Conservation (phyloP, 2,329 filamentous ascomycete species). For the Sporothrix schenckii region DNA sequence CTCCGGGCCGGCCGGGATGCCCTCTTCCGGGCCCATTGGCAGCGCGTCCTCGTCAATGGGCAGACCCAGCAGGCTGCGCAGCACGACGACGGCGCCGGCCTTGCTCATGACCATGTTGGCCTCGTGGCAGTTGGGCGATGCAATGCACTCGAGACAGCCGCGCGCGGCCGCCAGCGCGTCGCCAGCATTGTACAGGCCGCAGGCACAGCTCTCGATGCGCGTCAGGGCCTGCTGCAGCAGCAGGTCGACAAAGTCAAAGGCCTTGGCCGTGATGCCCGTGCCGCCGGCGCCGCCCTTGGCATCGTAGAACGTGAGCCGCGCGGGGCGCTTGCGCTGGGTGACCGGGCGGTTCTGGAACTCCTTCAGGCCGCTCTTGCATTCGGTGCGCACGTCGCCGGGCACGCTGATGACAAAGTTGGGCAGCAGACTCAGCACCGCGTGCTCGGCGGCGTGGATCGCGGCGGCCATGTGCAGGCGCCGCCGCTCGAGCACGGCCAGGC, state of each 20-base stretch:
- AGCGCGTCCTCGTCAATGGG: constrained; percentile 82
- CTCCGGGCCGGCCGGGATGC: constrained; percentile 72
- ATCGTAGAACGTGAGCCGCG: constrained; percentile 90
- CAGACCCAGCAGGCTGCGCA: constrained; percentile 73
- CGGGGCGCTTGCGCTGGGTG: constrained; percentile 76
- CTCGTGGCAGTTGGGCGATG: constrained; percentile 80
- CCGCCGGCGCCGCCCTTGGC: constrained; percentile 84
- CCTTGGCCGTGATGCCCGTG: constrained; percentile 85
- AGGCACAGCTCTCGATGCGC: constrained; percentile 75
- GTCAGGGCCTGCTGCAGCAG: constrained; percentile 75
- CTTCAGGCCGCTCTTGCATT: constrained; percentile 87
- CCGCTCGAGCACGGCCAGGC: constrained; percentile 75
- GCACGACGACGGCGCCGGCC: constrained; percentile 77
- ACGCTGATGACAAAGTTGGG: constrained; percentile 89
- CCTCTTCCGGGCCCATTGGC: constrained; percentile 79
- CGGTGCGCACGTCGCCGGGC: constrained; percentile 89
- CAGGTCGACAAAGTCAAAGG: constrained; percentile 87
- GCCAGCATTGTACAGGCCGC: constrained; percentile 61
- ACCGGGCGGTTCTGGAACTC: constrained; percentile 71
- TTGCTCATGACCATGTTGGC: constrained; percentile 93
- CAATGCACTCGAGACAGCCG: constrained; percentile 90
- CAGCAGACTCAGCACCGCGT: constrained; percentile 82
- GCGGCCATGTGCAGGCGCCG: constrained; percentile 78
- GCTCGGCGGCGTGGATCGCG: constrained; percentile 92
- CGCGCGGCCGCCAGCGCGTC: constrained; percentile 70